Percentiles rank a stretch among this genome's conserved stretches.
phyloP scores from a whole-genome alignment of 345 rosid genomes.

The Melaleuca alternifolia region DNA sequence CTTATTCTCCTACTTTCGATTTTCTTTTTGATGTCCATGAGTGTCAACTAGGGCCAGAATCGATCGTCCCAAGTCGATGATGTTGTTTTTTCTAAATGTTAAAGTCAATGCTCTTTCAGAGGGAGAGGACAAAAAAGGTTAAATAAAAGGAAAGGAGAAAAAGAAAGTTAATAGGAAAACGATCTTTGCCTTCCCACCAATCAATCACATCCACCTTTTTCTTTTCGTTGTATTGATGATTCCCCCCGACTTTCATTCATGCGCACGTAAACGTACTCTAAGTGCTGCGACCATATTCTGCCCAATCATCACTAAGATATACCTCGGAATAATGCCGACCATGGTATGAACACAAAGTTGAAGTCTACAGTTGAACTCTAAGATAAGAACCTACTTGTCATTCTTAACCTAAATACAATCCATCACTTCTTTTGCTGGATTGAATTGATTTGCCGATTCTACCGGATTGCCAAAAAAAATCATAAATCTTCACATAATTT shows the following conservation, averaged over 20 bases:
- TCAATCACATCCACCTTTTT: slow-evolving; percentile 6
- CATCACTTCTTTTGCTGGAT: not conserved
- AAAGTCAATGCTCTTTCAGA: slow-evolving; percentile 26
- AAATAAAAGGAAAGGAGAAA: not conserved
- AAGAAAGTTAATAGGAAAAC: not conserved
- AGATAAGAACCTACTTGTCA: not conserved
- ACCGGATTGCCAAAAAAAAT: not conserved
- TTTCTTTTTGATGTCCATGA: not conserved
- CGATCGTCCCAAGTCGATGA: not conserved
- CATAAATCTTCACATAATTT: not conserved
- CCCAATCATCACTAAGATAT: slow-evolving; percentile 5
- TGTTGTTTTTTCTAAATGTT: not conserved
- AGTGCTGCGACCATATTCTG: not conserved
- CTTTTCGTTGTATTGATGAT: slow-evolving; percentile 2
- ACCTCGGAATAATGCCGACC: not conserved
- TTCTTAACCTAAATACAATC: not conserved
- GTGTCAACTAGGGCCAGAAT: slow-evolving; percentile 8
- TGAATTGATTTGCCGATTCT: not conserved
- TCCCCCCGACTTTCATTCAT: slow-evolving; percentile 8
- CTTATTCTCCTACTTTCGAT: not conserved
- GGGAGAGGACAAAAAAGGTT: not conserved
- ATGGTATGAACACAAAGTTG: not conserved
- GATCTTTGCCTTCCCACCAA: not conserved
- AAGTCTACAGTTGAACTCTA: not conserved
- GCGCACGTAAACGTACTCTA: slow-evolving; percentile 3